These are phyloP conservation scores for Pyricularia sp. DNA, from an alignment of 2,329 filamentous ascomycete species.

Conservation along the genomic window DNA sequence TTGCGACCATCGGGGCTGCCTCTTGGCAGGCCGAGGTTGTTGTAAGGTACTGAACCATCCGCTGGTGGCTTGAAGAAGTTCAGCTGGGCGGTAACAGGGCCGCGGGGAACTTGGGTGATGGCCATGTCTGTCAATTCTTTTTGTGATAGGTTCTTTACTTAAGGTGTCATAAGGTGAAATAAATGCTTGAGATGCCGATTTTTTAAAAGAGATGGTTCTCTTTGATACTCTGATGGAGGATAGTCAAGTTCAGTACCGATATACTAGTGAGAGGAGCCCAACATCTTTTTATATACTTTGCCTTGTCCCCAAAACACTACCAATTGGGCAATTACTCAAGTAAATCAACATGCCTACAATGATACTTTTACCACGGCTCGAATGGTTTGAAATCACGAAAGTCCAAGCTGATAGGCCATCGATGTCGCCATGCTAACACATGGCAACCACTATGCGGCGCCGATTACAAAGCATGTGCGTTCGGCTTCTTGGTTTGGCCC, in stretches of 20 bases:
- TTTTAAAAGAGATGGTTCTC: background rate
- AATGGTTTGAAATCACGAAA: background rate
- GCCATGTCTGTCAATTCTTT: background rate
- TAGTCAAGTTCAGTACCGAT: background rate
- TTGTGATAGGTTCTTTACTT: too few species aligned
- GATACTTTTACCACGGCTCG: background rate
- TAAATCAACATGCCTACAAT: background rate
- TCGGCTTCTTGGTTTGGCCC: background rate
- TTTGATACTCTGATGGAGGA: background rate
- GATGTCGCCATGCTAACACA: background rate
- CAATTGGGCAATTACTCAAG: background rate
- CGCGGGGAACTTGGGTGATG: background rate
- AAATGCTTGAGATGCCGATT: background rate
- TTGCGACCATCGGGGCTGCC: conserved; percentile 49
- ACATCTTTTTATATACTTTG: background rate
- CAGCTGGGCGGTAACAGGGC: conserved; percentile 12
- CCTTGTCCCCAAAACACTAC: background rate
- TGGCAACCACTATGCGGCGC: background rate
- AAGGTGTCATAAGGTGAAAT: background rate
- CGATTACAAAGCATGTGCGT: background rate
- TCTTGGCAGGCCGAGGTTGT: conserved; percentile 37
- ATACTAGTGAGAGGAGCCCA: background rate
- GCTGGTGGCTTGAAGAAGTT: conserved; percentile 16
- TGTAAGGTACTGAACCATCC: conserved; percentile 13
- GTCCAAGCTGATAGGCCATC: background rate